Percentiles rank a stretch among this genome's conserved stretches.
These are phyloP conservation scores for Nannochloropsis oceanica DNA, from an alignment of 108 stramenopile species.

Conservation along the genomic window DNA sequence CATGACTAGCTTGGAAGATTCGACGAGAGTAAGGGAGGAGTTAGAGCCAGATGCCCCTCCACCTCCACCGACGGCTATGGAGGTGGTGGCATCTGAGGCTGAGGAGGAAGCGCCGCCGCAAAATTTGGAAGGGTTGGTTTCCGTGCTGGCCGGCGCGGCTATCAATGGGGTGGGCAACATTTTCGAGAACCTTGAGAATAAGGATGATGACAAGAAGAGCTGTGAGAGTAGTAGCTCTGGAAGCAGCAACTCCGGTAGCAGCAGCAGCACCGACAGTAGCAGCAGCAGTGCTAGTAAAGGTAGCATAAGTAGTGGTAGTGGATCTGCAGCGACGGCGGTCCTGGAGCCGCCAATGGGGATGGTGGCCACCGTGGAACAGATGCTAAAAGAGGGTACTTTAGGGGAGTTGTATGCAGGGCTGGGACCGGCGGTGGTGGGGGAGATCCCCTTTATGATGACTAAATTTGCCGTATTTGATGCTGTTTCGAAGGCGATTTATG, in stretches of 20 bases:
- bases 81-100: not conserved
- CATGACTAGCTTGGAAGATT: not conserved
- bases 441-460: constrained; percentile 31
- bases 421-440: constrained; percentile 9
- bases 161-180: not conserved
- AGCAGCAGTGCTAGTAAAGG: not conserved
- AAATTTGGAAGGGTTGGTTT: not conserved
- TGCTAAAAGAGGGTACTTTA: not conserved
- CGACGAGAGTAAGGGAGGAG: not conserved
- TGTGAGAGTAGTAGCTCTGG: not conserved
- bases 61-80: not conserved
- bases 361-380: not conserved
- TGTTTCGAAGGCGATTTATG: constrained; percentile 17
- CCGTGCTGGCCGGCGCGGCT: not conserved
- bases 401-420: not conserved
- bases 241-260: not conserved
- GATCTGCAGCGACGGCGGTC: not conserved
- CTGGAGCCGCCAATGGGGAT: not conserved
- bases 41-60: not conserved
- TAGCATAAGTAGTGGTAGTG: not conserved
- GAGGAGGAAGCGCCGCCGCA: not conserved
- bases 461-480: constrained; percentile 27
- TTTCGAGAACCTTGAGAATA: not conserved
- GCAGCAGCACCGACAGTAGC: too few relatives aligned
- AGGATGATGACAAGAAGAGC: not conserved